Evolutionary conservation across 2,329 filamentous ascomycete species (phyloP), one percentile per base, ranked within the genome.

Genomic region (Arthrobotrys sinensis): DNA sequence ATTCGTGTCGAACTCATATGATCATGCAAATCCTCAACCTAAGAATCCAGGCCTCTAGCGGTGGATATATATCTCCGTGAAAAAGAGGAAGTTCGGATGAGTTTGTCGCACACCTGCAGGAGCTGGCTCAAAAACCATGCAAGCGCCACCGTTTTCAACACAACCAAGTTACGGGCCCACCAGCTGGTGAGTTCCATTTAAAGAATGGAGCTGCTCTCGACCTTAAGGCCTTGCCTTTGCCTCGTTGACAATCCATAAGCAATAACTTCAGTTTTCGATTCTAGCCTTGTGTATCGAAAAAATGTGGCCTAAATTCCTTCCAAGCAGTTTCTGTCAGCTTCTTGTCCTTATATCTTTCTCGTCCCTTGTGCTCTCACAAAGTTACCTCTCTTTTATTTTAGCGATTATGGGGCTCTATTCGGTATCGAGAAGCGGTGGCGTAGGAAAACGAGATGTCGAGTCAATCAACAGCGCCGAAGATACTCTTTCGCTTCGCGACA

Each of bases 1-100:
- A 60, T 60, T 60, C 55, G 55, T 60, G 16, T 16, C 55, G 55
- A 43, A 12, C 55, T 28, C 55, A 60, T 24, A 40, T 43, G 34
- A 43, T 43, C 36, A 60, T 21, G 34, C 36, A 60, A 43, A 43
- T 43, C 36, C 24, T 24, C 36, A 11, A 43, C 34, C 36, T 60
- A 28, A 43, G 11, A 28, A 43, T 60, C 36, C 36, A 60, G 55
- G 4, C 55, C 19, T 60, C 19, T 32, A 24, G 19, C 12, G 19
- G 55, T 60, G 55, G 34, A 28, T 60, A 40, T 43, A 43, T 43
- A 40, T 60, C 55, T 60, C 55, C 55, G 55, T 60, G 34, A 43
- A 60, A 60, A 60, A 60, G 55, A 60, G 55, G 55, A 60, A 60
- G 55, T 60, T 60, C 55, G 55, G 55, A 60, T 60, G 55, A 60